A percentile compares a stretch with the other conserved stretches of the same genome.
phyloP scores from a whole-genome alignment of 2,329 filamentous ascomycete genomes.

The Pseudogymnoascus sp. region DNA sequence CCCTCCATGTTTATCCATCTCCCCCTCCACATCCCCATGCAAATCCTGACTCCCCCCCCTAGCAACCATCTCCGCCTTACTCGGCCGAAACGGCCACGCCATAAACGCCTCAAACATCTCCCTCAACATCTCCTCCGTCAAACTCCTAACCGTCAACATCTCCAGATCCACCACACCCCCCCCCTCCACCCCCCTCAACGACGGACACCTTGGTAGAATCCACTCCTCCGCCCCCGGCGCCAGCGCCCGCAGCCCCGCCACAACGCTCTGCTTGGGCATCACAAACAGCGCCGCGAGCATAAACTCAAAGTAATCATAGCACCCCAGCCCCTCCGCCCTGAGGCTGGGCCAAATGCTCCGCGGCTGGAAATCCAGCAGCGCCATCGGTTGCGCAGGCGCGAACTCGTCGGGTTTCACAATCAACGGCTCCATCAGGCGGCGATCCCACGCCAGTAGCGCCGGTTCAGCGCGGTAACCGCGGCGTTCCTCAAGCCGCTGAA shows the following conservation, averaged over 20 bases:
- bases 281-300: slow-evolving; percentile 39
- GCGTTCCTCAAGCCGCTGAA: slow-evolving; percentile 43
- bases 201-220: slow-evolving; percentile 42
- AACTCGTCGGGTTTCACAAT: slow-evolving; percentile 52
- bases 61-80: slow-evolving; percentile 63
- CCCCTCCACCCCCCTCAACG: slow-evolving; percentile 38
- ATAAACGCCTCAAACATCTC: slow-evolving; percentile 55
- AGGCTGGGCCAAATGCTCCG: slow-evolving; percentile 43
- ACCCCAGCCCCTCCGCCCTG: slow-evolving; percentile 29
- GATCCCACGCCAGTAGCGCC: slow-evolving; percentile 59
- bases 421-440: slow-evolving; percentile 64
- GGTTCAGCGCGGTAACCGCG: slow-evolving; percentile 43
- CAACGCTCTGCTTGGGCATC: slow-evolving; percentile 31
- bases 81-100: slow-evolving; percentile 59
- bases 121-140: slow-evolving; percentile 49
- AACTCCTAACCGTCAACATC: slow-evolving; percentile 38
- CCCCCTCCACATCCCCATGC: neutral
- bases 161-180: slow-evolving; percentile 39
- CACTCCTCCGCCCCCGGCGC: slow-evolving; percentile 54
- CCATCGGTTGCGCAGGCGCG: slow-evolving; percentile 51
- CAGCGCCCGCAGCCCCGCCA: slow-evolving; percentile 42
- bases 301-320: slow-evolving; percentile 47
- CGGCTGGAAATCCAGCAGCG: slow-evolving; percentile 63
- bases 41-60: slow-evolving; percentile 47
- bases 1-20: neutral